phyloP scores from a whole-genome alignment of 169 alveolate species.

The Plasmodium fragile region DNA sequence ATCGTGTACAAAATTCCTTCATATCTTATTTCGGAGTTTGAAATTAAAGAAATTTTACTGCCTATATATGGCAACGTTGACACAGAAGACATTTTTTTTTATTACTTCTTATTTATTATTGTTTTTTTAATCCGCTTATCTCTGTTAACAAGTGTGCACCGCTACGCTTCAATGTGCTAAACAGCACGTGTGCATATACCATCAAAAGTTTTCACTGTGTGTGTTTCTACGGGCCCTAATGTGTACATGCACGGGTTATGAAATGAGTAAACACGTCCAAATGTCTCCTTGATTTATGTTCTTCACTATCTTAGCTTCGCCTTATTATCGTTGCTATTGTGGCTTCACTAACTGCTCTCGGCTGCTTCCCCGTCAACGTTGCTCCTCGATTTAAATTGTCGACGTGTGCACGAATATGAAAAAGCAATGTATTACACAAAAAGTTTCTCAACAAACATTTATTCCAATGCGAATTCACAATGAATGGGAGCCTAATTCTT shows the following conservation, averaged over 20 bases:
- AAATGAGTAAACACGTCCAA: not conserved
- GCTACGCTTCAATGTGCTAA: not conserved
- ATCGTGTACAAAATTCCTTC: slow-evolving; percentile 91
- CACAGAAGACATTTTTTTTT: slow-evolving; percentile 75
- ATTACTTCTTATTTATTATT: not conserved
- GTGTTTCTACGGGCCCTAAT: not conserved
- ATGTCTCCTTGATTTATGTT: not conserved
- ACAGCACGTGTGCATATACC: not conserved
- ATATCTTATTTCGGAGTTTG: slow-evolving; percentile 88
- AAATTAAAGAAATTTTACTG: slow-evolving; percentile 82
- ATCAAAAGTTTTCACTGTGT: not conserved
- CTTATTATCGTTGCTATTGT: not conserved
- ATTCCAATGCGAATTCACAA: not conserved
- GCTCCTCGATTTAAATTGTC: not conserved
- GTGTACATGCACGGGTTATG: not conserved
- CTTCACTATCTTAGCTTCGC: not conserved
- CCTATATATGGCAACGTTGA: slow-evolving; percentile 87
- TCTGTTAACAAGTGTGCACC: not conserved
- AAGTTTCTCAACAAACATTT: not conserved
- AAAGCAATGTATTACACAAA: not conserved
- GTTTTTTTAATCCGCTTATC: not conserved
- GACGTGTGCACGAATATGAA: not conserved
- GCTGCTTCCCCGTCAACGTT: not conserved
- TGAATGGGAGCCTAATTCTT: not conserved
- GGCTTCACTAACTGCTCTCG: not conserved